phyloP scores from a whole-genome alignment of 768 basidiomycete genomes.

The Tulasnella sp. region DNA sequence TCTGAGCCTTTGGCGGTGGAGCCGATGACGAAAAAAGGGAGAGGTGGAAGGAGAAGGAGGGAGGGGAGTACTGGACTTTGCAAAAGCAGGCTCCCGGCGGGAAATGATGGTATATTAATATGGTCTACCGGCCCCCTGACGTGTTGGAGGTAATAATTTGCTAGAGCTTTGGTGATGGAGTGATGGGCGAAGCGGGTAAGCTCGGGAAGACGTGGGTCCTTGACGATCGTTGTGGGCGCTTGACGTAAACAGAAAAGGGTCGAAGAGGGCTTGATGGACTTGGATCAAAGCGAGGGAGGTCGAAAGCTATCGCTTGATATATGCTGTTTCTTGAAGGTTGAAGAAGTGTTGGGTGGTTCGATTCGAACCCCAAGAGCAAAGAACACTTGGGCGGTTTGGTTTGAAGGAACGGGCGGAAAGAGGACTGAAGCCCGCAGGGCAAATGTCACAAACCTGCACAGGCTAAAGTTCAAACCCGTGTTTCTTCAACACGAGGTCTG shows the following conservation, averaged over 20 bases:
- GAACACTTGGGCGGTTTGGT: not conserved
- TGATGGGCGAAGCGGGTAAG: constrained; percentile 3
- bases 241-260: not conserved
- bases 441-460: not conserved
- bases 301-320: not conserved
- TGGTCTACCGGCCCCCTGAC: not conserved
- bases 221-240: not conserved
- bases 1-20: not conserved
- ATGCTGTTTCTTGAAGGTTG: not conserved
- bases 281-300: not conserved
- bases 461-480: constrained; percentile 6
- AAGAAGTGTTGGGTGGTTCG: not conserved
- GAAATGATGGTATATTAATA: constrained; percentile 9
- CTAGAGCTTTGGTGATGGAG: not conserved
- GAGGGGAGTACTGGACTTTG: not conserved
- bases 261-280: not conserved
- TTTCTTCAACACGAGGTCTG: not conserved
- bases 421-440: not conserved
- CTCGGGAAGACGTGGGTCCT: constrained; percentile 3
- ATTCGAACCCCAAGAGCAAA: not conserved
- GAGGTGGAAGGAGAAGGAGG: not conserved
- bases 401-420: not conserved
- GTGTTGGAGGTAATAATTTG: constrained; percentile 2
- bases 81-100: constrained; percentile 10
- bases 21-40: not conserved